Base-by-base conservation (phyloP, 352 stramenopile species). In the Phytophthora quininea region DNA sequence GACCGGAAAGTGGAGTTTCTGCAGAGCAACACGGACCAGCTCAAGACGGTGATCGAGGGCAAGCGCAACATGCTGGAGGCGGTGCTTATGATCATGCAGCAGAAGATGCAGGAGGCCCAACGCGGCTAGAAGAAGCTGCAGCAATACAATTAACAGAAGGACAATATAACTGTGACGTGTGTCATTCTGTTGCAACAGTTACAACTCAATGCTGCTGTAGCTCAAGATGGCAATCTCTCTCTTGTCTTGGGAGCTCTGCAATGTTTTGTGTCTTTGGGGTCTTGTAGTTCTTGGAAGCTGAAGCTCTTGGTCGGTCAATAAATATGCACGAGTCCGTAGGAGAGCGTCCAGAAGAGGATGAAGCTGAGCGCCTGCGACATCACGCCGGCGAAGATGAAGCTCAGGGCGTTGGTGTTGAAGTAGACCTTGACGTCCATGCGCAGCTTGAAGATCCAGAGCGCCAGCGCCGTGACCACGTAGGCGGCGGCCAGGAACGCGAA, bases 1-100 rank as follows among this genome's bases (percentile, higher is more conserved):
- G 90, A 98, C 67, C 77, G 94, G 35, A 98, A 98, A 79, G 70
- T 95, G 5, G 93, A 93, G 57, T 88, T 98, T 58, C 76, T 98
- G 29, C 84, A 98, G 80, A 92, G 79, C 64, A 98, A 98, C 78
- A 95, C 83, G 61, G 94, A 98, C 30, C 95, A 95, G 68, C 80
- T 98, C 69, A 95, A 96, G 70, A 88, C 92, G 32, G 91, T 95
- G 60, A 77, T 96, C 35, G 76, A 88, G 42, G 74, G 58, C 64
- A 95, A 96, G 76, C 86, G 85, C 43, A 87, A 88, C 67, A 96
- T 92, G 81, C 69, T 92, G 10, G 84, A 94, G 53, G 82, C 81
- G 45, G 86, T 93, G 56, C 74, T 94, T 50, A 86, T 89, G 65
- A 81, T 94, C 57, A 90, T 96, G 82, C 88, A 96, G 74, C 76